A percentile compares a stretch with the other conserved stretches of the same genome.
phyloP scores from a whole-genome alignment of 2,329 filamentous ascomycete genomes.

The Neofusicoccum laricinum region DNA sequence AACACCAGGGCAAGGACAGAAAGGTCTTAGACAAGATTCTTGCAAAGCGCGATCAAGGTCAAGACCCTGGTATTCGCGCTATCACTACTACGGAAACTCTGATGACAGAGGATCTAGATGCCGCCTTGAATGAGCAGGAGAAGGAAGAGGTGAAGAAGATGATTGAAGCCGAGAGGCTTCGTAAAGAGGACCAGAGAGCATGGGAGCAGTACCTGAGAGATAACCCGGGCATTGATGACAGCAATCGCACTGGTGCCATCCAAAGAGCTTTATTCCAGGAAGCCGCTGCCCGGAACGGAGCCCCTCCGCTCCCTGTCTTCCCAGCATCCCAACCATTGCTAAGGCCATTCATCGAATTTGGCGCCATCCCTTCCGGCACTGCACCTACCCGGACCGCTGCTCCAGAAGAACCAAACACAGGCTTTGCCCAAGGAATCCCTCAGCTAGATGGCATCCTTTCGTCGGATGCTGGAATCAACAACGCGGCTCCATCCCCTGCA shows the following conservation, averaged over 20 bases:
- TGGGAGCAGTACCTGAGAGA: neutral
- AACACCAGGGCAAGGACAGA: conserved; percentile 58
- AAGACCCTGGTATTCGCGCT: conserved; percentile 45
- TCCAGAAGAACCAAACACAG: neutral
- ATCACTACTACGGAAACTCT: conserved; percentile 72
- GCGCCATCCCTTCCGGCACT: neutral
- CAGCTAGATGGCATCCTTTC: neutral
- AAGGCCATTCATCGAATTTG: neutral
- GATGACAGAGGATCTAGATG: conserved; percentile 59
- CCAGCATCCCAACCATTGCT: neutral
- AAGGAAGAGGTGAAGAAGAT: conserved; percentile 49
- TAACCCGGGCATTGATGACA: neutral
- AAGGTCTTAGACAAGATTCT: conserved; percentile 62
- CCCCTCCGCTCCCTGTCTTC: neutral
- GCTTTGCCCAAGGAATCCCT: neutral
- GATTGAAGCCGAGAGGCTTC: neutral
- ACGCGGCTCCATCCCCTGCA: neutral
- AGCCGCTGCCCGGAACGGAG: neutral
- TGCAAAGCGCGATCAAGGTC: conserved; percentile 44
- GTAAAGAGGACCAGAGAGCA: neutral
- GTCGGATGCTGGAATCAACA: conserved; percentile 6
- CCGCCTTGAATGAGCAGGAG: conserved; percentile 62
- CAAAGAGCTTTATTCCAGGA: neutral
- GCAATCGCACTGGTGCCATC: neutral
- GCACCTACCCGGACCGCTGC: neutral